A percentile compares a stretch with the other conserved stretches of the same genome.
Evolutionary conservation across 768 basidiomycete species (phyloP).

Genomic region (Ephemerocybe angulata): DNA sequence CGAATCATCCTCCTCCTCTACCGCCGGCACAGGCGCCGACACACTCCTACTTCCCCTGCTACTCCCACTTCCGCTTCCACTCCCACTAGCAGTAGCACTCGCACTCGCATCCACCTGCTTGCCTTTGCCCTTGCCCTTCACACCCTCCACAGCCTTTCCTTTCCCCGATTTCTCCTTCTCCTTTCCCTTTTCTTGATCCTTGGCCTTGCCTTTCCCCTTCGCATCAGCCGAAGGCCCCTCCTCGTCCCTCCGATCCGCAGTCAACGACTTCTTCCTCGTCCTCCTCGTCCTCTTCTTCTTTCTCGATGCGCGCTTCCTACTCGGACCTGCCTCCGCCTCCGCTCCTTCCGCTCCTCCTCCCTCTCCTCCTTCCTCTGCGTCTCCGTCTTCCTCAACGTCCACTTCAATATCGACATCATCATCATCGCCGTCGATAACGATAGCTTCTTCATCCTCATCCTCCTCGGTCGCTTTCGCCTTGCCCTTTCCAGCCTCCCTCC

Average conservation of each 20-base stretch:
- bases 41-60: neutral
- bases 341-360: neutral
- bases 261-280: constrained; percentile 28
- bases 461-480: neutral
- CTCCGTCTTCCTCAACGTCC: neutral
- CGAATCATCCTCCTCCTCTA: neutral
- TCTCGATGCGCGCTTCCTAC: constrained; percentile 21
- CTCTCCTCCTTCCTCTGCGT: neutral
- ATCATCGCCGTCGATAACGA: neutral
- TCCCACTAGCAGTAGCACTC: neutral
- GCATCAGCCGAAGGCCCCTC: neutral
- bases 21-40: neutral
- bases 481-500: too few relatives aligned
- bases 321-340: constrained; percentile 52
- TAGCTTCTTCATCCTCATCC: neutral
- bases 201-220: neutral
- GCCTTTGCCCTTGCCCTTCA: neutral
- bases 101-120: neutral
- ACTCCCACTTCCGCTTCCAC: neutral
- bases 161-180: neutral
- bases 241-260: neutral
- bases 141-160: neutral
- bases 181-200: neutral
- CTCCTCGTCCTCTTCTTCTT: constrained; percentile 23
- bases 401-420: neutral